Evolutionary conservation across 2,329 filamentous ascomycete genomes (phyloP).

Genomic region (Penicillium glabrum): DNA sequence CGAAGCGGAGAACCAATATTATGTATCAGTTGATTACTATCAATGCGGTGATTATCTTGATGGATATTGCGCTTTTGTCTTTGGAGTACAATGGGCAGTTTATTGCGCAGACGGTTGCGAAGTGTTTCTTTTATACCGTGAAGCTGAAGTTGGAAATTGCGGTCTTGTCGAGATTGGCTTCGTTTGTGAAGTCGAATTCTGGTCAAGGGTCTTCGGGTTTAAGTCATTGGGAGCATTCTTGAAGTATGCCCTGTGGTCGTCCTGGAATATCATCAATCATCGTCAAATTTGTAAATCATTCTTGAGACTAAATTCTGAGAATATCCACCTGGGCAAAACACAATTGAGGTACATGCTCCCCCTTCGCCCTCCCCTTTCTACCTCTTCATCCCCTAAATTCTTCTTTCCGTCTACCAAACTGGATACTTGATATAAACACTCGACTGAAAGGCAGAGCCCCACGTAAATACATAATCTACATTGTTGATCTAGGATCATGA

Average conservation of each 20-base stretch:
- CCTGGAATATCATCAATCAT: background rate
- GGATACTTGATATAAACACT: too few species aligned
- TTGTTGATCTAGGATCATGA: too few species aligned
- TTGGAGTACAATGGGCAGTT: conserved; percentile 6
- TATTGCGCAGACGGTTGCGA: conserved; percentile 9
- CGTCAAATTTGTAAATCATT: background rate
- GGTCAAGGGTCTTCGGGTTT: background rate
- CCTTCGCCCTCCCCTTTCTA: too few species aligned
- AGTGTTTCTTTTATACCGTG: conserved; percentile 11
- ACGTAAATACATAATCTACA: too few species aligned
- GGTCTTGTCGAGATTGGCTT: conserved; percentile 3
- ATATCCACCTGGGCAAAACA: too few species aligned
- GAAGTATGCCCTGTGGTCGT: background rate
- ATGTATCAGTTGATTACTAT: conserved; percentile 14
- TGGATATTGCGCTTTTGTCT: conserved; percentile 12
- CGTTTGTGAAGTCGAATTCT: conserved; percentile 1
- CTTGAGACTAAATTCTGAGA: too few species aligned
- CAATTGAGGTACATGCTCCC: too few species aligned
- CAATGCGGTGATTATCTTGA: conserved; percentile 9
- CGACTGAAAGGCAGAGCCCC: too few species aligned
- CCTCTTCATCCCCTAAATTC: too few species aligned
- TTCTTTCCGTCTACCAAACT: too few species aligned
- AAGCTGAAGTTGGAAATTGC: conserved; percentile 14
- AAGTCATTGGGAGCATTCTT: background rate
- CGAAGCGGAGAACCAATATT: conserved; percentile 7